Evolutionary conservation across 176 grass and related monocot genomes (phyloP).

Genomic region (Cymbopogon citratus): DNA sequence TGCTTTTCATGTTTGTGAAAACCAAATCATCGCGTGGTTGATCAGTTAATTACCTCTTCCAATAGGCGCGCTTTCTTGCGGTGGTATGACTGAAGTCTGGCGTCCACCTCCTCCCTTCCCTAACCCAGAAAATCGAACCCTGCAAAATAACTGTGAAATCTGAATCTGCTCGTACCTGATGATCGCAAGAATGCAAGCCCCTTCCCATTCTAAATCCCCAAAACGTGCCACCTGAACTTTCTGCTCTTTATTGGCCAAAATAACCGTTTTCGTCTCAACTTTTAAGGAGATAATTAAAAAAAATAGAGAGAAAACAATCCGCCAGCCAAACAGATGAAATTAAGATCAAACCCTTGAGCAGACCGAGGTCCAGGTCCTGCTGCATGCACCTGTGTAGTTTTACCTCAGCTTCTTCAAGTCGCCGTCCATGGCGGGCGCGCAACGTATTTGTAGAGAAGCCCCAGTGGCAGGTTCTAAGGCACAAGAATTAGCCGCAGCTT

Average conservation of each 20-base stretch:
- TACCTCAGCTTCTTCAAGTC: slow-evolving; percentile 25
- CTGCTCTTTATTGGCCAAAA: not conserved
- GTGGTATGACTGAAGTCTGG: not conserved
- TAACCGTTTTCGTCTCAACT: not conserved
- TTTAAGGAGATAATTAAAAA: not conserved
- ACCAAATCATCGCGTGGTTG: not conserved
- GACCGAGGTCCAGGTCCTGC: not conserved
- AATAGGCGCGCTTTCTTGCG: slow-evolving; percentile 25
- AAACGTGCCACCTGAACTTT: not conserved
- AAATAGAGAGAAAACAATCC: not conserved
- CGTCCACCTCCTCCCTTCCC: slow-evolving; percentile 19
- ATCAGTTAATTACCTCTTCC: slow-evolving; percentile 26
- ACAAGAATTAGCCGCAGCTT: slow-evolving; percentile 4
- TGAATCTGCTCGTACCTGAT: not conserved
- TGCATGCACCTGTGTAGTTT: not conserved
- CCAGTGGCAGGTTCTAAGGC: slow-evolving; percentile 4
- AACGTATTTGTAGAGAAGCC: slow-evolving; percentile 42
- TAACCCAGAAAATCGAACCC: slow-evolving; percentile 40
- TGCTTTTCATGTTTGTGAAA: no score
- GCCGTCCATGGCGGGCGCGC: slow-evolving; percentile 21
- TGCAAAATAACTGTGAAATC: slow-evolving; percentile 12
- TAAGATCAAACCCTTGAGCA: slow-evolving; percentile 17
- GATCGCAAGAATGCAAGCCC: not conserved
- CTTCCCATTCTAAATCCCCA: not conserved
- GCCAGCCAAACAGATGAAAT: not conserved